These are phyloP conservation scores for Colletotrichum limetticola DNA, from an alignment of 2,329 filamentous ascomycete genomes.

Conservation along the genomic window DNA sequence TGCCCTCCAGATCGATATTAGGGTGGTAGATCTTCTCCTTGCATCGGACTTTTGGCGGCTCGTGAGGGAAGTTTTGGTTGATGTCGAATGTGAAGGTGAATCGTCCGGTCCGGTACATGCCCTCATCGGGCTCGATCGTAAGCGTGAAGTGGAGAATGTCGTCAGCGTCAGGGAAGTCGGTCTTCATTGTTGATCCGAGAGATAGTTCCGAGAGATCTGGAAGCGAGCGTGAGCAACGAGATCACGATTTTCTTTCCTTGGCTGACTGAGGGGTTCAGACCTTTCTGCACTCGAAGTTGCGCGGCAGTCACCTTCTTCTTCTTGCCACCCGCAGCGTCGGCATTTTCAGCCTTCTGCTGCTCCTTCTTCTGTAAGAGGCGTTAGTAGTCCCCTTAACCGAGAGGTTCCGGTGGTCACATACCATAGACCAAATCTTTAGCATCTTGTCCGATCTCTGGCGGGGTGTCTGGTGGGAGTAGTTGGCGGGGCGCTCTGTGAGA, in stretches of 20 bases:
- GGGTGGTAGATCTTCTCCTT: constrained; percentile 99
- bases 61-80: constrained; percentile 95
- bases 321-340: constrained; percentile 78
- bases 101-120: constrained; percentile 85
- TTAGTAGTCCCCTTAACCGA: constrained; percentile 1
- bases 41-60: constrained; percentile 97
- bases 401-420: constrained; percentile 52
- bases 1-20: constrained; percentile 97
- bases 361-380: constrained; percentile 80
- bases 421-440: constrained; percentile 99
- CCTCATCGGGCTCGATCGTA: constrained; percentile 86
- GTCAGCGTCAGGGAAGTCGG: constrained; percentile 83
- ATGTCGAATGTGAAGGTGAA: constrained; percentile 95
- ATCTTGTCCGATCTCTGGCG: constrained; percentile 66
- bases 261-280: constrained; percentile 56
- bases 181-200: constrained; percentile 82
- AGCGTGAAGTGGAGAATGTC: constrained; percentile 88
- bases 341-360: constrained; percentile 93
- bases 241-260: constrained; percentile 1
- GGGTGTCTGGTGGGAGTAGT: constrained; percentile 22
- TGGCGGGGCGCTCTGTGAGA: constrained; percentile 12
- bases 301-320: constrained; percentile 99
- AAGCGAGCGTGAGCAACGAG: constrained; percentile 10
- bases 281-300: constrained; percentile 95
- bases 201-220: constrained; percentile 85